Conservation (phyloP, 2,329 filamentous ascomycete species). For the Chaetomiaceae sp. region DNA sequence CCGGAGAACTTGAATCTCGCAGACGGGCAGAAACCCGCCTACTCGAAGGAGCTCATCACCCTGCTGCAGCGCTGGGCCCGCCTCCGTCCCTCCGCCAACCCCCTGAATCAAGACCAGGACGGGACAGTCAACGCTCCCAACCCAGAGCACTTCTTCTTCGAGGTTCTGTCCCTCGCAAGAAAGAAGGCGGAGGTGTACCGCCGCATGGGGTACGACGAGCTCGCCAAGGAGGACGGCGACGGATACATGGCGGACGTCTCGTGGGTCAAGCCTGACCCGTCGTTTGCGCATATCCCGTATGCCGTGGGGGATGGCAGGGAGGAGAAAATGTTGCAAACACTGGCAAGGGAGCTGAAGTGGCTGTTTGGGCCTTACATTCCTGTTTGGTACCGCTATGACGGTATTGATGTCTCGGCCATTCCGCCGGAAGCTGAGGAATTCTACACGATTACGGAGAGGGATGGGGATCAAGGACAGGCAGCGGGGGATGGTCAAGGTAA, state of each 20-base stretch:
- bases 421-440: not conserved
- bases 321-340: not conserved
- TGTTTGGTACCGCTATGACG: conserved; percentile 2
- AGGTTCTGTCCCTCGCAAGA: not conserved
- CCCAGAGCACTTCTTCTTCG: not conserved
- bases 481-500: too few species aligned
- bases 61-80: not conserved
- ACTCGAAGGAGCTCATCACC: not conserved
- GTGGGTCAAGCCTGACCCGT: conserved; percentile 4
- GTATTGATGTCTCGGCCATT: not conserved
- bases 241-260: not conserved
- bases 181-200: not conserved
- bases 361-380: not conserved
- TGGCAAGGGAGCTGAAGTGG: not conserved
- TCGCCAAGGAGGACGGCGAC: not conserved
- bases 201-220: not conserved
- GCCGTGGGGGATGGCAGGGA: not conserved
- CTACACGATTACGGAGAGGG: not conserved
- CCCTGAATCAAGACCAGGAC: too few species aligned
- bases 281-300: not conserved
- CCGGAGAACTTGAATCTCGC: not conserved
- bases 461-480: too few species aligned
- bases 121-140: too few species aligned
- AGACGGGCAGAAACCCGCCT: not conserved
- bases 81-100: not conserved